Base-by-base conservation (phyloP, 768 basidiomycete species). In the Suillus americanus region DNA sequence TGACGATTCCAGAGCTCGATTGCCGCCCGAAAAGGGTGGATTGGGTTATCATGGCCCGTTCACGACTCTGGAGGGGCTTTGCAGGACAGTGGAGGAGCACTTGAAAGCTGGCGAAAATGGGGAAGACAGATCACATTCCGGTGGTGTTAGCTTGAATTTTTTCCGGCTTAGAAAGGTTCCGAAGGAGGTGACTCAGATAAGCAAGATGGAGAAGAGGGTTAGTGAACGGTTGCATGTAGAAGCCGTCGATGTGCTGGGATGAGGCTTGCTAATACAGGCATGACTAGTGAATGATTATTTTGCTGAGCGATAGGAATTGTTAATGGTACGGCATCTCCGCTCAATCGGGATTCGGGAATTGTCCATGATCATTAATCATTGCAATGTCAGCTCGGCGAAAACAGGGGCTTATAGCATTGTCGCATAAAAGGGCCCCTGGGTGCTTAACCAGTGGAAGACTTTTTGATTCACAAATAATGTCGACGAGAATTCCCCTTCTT, bases 1-100 rank as follows among this genome's bases (percentile, higher is more conserved):
- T 61, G 86, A 89, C 54, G 88, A 89, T 70, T 85, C 86, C n/a
- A 82, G 86, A 46, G 88, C 88, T 30, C 79, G 87, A 3, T 72
- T 85, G 46, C 67, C 83, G 5, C 83, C 86, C 0, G 72, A 76
- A 54, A 77, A 86, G 63, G 88, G 88, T 5, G 88, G 88, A 2
- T 77, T 90, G n/a, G 88, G 87, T 33, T 90, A 89, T 69, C 70
- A 73, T 38, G 86, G 87, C 12, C 74, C 78, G 1, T 89, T 85
- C 79, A 88, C 83, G 4, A 87, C 86, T 12, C 62, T 85, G 14
- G 79, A 87, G 67, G 89, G 83, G 1, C 62, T 88, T n/a, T 80
- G 84, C 68, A 85, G 83, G 70, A 87, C 88, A 1, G 79, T 77
- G 18, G 80, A 81, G 23, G 86, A 85, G 65, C 77, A 85, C 61